Evolutionary conservation across 176 grass and related monocot species (phyloP).

Genomic region (Paspalum vaginatum): DNA sequence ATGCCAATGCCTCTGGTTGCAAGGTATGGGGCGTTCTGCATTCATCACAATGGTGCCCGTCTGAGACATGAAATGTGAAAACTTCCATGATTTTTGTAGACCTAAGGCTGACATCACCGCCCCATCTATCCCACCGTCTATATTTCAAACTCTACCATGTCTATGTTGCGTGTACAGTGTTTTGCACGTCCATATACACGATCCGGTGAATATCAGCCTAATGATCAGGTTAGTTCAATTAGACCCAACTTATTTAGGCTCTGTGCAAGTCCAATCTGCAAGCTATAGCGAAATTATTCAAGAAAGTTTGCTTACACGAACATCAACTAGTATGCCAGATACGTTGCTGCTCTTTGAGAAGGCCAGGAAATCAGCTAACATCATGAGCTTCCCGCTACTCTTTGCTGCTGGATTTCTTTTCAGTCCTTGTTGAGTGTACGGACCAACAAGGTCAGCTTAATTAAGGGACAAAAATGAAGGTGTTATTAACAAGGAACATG

Average conservation of each 20-base stretch:
- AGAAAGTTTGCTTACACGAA: slow-evolving; percentile 17
- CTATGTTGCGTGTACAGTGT: too few relatives aligned
- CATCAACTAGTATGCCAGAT: slow-evolving; percentile 67
- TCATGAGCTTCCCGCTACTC: slow-evolving; percentile 74
- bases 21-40: slow-evolving; percentile 71
- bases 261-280: not conserved
- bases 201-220: not conserved
- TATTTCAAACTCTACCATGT: too few relatives aligned
- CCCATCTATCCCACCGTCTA: too few relatives aligned
- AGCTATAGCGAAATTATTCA: not conserved
- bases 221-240: not conserved
- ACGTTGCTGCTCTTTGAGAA: slow-evolving; percentile 68
- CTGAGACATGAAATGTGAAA: not conserved
- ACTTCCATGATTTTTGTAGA: not conserved
- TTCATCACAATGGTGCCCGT: not conserved
- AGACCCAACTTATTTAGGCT: slow-evolving; percentile 57
- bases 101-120: too few relatives aligned
- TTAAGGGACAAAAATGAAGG: not conserved
- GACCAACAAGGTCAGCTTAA: slow-evolving; percentile 67
- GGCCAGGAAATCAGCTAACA: slow-evolving; percentile 60
- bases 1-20: slow-evolving; percentile 73
- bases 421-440: slow-evolving; percentile 50
- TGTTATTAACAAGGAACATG: not conserved
- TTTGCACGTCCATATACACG: too few relatives aligned
- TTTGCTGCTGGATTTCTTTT: slow-evolving; percentile 82